phyloP scores from a whole-genome alignment of 768 basidiomycete genomes.

The Vararia minispora region DNA sequence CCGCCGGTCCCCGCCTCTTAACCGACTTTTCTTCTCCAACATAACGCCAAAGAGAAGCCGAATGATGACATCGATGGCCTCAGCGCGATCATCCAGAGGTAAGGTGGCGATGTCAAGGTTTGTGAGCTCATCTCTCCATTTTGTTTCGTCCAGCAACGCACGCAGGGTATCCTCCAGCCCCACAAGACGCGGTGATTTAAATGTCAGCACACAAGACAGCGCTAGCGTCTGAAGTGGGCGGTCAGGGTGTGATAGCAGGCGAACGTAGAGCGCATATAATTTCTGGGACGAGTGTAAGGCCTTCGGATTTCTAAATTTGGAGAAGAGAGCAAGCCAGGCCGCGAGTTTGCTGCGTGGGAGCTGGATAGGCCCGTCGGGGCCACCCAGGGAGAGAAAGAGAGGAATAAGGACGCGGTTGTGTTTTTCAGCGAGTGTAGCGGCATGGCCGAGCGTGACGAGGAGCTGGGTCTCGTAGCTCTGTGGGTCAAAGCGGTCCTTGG shows the following conservation, averaged over 20 bases:
- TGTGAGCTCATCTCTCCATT: slow-evolving; percentile 83
- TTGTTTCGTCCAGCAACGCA: slow-evolving; percentile 67
- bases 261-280: slow-evolving; percentile 54
- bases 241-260: slow-evolving; percentile 81
- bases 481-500: slow-evolving; percentile 54
- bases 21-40: slow-evolving; percentile 65
- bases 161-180: slow-evolving; percentile 54
- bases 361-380: slow-evolving; percentile 26
- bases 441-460: slow-evolving; percentile 56
- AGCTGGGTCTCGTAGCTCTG: slow-evolving; percentile 76
- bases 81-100: slow-evolving; percentile 42
- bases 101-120: slow-evolving; percentile 55
- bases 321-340: slow-evolving; percentile 76
- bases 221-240: slow-evolving; percentile 63
- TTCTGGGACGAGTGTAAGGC: slow-evolving; percentile 61
- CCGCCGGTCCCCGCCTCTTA: slow-evolving; percentile 54
- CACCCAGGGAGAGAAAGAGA: slow-evolving; percentile 50
- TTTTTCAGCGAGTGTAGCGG: slow-evolving; percentile 66
- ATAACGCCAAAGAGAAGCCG: slow-evolving; percentile 82
- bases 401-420: slow-evolving; percentile 85
- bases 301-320: slow-evolving; percentile 91
- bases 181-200: slow-evolving; percentile 51
- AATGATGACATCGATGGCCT: slow-evolving; percentile 58
- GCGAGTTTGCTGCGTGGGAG: slow-evolving; percentile 52
- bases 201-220: slow-evolving; percentile 71